These are phyloP conservation scores for Malania oleifera DNA, from an alignment of 164 flowering plant species.

Conservation along the genomic window DNA sequence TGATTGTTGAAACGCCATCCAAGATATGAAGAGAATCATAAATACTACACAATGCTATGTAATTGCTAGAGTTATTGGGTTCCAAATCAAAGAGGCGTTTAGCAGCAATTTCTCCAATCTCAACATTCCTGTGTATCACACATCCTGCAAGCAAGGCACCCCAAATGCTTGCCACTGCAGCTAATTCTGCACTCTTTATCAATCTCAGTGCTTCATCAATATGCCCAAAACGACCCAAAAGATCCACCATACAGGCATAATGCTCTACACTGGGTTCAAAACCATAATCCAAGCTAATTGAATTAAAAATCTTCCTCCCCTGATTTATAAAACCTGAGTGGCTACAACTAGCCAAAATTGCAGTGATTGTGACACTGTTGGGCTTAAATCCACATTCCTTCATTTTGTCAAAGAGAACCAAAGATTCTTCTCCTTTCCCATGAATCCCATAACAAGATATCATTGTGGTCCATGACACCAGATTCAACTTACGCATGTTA, in stretches of 20 bases:
- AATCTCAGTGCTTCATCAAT: slow-evolving; percentile 43
- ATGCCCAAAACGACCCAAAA: slow-evolving; percentile 48
- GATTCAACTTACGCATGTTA: slow-evolving; percentile 26
- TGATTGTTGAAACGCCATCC: slow-evolving; percentile 29
- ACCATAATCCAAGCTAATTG: slow-evolving; percentile 32
- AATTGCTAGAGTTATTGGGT: slow-evolving; percentile 53
- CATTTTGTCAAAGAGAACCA: slow-evolving; percentile 45
- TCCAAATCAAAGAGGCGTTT: slow-evolving; percentile 50
- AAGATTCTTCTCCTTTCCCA: slow-evolving; percentile 50
- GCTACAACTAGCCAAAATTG: slow-evolving; percentile 52
- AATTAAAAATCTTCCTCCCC: slow-evolving; percentile 39
- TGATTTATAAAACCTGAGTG: slow-evolving; percentile 48
- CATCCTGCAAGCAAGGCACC: slow-evolving; percentile 62
- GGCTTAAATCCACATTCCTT: slow-evolving; percentile 31
- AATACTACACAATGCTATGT: slow-evolving; percentile 45
- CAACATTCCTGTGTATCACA: slow-evolving; percentile 43
- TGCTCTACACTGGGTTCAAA: slow-evolving; percentile 41
- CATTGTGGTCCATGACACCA: slow-evolving; percentile 60
- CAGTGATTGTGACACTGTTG: slow-evolving; percentile 45
- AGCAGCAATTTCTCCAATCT: slow-evolving; percentile 57
- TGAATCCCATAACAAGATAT: slow-evolving; percentile 54
- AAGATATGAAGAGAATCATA: slow-evolving; percentile 37
- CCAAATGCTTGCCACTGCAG: slow-evolving; percentile 46
- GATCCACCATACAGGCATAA: slow-evolving; percentile 62
- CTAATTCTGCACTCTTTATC: slow-evolving; percentile 27